Conservation (phyloP, 345 rosid genomes). For the Leavenworthia alabamica region DNA sequence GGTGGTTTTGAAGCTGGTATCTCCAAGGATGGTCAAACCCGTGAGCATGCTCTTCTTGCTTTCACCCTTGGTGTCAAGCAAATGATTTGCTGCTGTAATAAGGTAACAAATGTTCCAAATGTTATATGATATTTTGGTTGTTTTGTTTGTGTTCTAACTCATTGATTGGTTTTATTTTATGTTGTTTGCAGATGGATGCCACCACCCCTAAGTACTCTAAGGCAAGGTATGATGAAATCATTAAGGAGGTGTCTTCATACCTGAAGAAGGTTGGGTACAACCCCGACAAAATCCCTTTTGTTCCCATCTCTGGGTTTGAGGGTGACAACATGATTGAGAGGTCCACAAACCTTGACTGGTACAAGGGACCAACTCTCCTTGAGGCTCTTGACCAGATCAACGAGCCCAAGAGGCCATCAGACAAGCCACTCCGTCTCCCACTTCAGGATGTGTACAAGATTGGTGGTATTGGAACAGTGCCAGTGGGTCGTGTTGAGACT, state of each 20-base stretch:
- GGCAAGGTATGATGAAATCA: slow-evolving; percentile 52
- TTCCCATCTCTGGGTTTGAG: slow-evolving; percentile 51
- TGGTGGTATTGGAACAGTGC: slow-evolving; percentile 58
- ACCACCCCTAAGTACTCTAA: slow-evolving; percentile 55
- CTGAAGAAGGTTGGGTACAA: slow-evolving; percentile 53
- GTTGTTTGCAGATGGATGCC: slow-evolving; percentile 41
- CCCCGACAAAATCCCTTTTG: slow-evolving; percentile 47
- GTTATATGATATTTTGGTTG: not conserved
- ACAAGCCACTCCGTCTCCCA: slow-evolving; percentile 84
- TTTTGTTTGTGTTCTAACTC: not conserved
- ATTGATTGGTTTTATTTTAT: not conserved
- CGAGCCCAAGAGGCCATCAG: slow-evolving; percentile 77
- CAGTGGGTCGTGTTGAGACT: slow-evolving; percentile 72
- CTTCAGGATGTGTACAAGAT: slow-evolving; percentile 67
- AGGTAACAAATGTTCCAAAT: slow-evolving; percentile 31
- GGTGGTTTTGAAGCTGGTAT: slow-evolving; percentile 88
- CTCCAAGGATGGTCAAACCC: slow-evolving; percentile 81
- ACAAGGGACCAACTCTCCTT: slow-evolving; percentile 48
- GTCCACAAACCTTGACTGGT: slow-evolving; percentile 48
- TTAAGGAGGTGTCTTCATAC: slow-evolving; percentile 52
- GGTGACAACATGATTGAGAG: slow-evolving; percentile 59
- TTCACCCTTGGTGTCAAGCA: slow-evolving; percentile 95
- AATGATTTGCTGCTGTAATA: slow-evolving; percentile 74
- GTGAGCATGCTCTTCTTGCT: slow-evolving; percentile 82
- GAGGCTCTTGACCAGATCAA: slow-evolving; percentile 45